Evolutionary conservation across 345 rosid genomes (phyloP).

Genomic region (Litchi chinensis): DNA sequence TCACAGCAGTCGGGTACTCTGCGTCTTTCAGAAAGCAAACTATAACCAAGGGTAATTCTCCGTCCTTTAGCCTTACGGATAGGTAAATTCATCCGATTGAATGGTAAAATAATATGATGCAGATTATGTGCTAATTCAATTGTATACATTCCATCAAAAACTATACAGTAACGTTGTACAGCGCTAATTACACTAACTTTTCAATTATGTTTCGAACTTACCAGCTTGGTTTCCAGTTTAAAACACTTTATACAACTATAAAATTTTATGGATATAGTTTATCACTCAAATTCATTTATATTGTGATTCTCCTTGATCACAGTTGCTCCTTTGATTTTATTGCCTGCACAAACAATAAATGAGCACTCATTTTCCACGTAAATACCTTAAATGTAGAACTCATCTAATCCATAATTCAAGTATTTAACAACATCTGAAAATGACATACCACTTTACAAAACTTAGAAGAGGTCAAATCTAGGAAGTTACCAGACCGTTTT

Average conservation of each 20-base stretch:
- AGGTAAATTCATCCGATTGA: not conserved
- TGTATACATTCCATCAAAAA: not conserved
- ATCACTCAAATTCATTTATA: not conserved
- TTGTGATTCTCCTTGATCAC: not conserved
- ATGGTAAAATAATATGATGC: not conserved
- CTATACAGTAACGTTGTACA: not conserved
- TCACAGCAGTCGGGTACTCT: not conserved
- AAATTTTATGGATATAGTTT: not conserved
- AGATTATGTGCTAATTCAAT: not conserved
- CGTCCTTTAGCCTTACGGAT: not conserved
- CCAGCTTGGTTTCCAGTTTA: not conserved
- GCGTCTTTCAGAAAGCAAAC: not conserved
- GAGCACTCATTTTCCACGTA: not conserved
- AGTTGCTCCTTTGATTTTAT: not conserved
- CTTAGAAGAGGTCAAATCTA: not conserved
- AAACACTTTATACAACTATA: constrained; percentile 11
- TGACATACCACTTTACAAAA: not conserved
- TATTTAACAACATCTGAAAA: not conserved
- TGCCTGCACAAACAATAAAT: constrained; percentile 11
- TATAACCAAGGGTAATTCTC: not conserved
- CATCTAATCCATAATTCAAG: not conserved
- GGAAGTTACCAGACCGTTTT: not conserved
- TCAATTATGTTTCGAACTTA: constrained; percentile 1
- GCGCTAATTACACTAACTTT: not conserved
- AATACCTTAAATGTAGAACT: not conserved